These are phyloP conservation scores for Rhodosporidiobolus odoratus DNA, from an alignment of 768 basidiomycete genomes.

Conservation along the genomic window DNA sequence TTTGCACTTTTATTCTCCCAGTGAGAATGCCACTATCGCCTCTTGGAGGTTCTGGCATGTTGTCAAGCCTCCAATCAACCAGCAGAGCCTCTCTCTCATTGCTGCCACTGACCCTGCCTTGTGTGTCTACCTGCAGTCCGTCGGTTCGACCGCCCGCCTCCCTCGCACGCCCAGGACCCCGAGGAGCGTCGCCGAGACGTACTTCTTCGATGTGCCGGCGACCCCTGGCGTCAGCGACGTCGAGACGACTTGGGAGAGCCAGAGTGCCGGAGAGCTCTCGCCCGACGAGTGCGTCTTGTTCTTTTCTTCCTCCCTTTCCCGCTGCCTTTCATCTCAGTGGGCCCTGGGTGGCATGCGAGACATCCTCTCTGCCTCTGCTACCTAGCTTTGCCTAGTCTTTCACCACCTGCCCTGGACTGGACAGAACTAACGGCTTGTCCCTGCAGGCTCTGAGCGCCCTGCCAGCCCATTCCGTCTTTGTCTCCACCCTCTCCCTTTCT, in stretches of 20 bases:
- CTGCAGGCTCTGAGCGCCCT: conserved; percentile 51
- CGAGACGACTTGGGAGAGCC: not conserved
- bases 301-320: not conserved
- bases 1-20: not conserved
- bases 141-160: conserved; percentile 73
- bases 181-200: conserved; percentile 64
- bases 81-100: no score
- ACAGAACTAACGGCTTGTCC: not conserved
- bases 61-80: not conserved
- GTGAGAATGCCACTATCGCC: not conserved
- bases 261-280: conserved; percentile 1
- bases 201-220: conserved; percentile 66
- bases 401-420: not conserved
- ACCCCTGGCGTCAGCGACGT: not conserved
- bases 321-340: not conserved
- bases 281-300: conserved; percentile 1
- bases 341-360: no score
- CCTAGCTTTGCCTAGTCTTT: not conserved
- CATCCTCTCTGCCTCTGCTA: no score
- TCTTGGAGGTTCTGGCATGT: not conserved
- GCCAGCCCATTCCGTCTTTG: conserved; percentile 48
- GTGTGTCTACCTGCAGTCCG: not conserved
- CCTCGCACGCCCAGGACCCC: conserved; percentile 88
- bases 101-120: conserved; percentile 66
- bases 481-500: not conserved